Evolutionary conservation across 768 basidiomycete genomes (phyloP).

Genomic region (Mycena vitilis): DNA sequence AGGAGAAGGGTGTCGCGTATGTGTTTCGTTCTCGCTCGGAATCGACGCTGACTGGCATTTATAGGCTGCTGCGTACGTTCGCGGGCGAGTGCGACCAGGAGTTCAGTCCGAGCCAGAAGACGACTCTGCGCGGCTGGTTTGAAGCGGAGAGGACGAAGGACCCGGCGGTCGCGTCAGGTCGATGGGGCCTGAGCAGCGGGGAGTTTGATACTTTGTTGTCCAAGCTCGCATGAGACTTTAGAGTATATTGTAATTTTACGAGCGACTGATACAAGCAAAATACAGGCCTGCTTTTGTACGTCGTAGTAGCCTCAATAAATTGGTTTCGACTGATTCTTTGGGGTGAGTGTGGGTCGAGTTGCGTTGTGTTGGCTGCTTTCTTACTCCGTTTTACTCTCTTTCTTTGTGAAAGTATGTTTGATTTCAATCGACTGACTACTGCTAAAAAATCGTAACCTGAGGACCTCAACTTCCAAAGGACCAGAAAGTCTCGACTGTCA

Average conservation of each 20-base stretch:
- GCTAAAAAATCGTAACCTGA: too few species aligned
- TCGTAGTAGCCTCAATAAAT: too few species aligned
- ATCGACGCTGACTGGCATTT: conserved; percentile 1
- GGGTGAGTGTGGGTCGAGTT: too few species aligned
- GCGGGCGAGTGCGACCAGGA: conserved; percentile 51
- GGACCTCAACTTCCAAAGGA: too few species aligned
- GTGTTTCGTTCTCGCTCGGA: conserved; percentile 33
- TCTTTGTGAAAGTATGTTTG: too few species aligned
- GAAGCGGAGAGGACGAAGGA: conserved; percentile 27
- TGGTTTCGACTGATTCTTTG: too few species aligned
- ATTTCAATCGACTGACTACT: too few species aligned
- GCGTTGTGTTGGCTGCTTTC: too few species aligned
- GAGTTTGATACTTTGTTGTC: conserved; percentile 24
- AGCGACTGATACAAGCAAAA: neutral
- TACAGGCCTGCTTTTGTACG: too few species aligned
- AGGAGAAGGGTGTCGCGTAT: conserved; percentile 72
- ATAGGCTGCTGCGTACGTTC: conserved; percentile 67
- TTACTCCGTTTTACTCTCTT: too few species aligned
- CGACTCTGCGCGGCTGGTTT: conserved; percentile 43
- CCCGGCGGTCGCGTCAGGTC: conserved; percentile 12
- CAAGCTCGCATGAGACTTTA: conserved; percentile 21
- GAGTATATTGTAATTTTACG: neutral
- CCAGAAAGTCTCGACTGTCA: too few species aligned
- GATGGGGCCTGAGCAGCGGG: conserved; percentile 31
- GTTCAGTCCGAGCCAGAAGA: conserved; percentile 46